phyloP scores from a whole-genome alignment of 805 yeast genomes.

The Saccharomycopsis fodiens region DNA sequence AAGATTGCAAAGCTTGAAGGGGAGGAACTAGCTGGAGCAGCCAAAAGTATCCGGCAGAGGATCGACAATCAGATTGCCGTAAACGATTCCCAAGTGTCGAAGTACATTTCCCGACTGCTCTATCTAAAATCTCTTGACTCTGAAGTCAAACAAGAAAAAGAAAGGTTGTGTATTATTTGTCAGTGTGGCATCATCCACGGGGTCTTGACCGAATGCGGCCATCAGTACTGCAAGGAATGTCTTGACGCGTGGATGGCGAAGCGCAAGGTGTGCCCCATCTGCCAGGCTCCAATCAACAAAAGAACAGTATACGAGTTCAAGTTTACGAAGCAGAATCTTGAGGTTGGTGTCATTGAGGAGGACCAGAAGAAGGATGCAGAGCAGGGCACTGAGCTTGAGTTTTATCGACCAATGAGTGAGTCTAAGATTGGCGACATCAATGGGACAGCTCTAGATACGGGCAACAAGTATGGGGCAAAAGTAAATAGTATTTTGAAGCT shows the following conservation, averaged over 20 bases:
- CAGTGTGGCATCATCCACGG: constrained; percentile 64
- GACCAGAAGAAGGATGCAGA: constrained; percentile 18
- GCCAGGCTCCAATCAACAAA: constrained; percentile 46
- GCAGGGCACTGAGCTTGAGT: constrained; percentile 19
- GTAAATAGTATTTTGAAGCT: constrained; percentile 77
- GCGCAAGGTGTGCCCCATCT: constrained; percentile 63
- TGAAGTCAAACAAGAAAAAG: constrained; percentile 28
- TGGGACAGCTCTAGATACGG: constrained; percentile 29
- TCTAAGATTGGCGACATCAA: constrained; percentile 38
- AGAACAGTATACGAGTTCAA: constrained; percentile 65
- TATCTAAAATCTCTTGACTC: constrained; percentile 40
- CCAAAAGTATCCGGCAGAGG: neutral
- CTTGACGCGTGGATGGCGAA: constrained; percentile 62
- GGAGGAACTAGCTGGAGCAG: neutral
- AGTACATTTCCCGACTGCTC: constrained; percentile 35
- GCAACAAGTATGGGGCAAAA: constrained; percentile 69
- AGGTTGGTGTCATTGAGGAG: constrained; percentile 37
- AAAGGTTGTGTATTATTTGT: constrained; percentile 69
- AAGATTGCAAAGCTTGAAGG: constrained; percentile 21
- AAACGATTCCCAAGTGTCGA: constrained; percentile 21
- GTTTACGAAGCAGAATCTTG: constrained; percentile 43
- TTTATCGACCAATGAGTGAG: constrained; percentile 32
- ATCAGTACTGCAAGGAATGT: constrained; percentile 80
- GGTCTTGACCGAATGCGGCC: constrained; percentile 84
- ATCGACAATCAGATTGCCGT: neutral